Evolutionary conservation across 768 basidiomycete genomes (phyloP).

Genomic region (Mycena polygramma): DNA sequence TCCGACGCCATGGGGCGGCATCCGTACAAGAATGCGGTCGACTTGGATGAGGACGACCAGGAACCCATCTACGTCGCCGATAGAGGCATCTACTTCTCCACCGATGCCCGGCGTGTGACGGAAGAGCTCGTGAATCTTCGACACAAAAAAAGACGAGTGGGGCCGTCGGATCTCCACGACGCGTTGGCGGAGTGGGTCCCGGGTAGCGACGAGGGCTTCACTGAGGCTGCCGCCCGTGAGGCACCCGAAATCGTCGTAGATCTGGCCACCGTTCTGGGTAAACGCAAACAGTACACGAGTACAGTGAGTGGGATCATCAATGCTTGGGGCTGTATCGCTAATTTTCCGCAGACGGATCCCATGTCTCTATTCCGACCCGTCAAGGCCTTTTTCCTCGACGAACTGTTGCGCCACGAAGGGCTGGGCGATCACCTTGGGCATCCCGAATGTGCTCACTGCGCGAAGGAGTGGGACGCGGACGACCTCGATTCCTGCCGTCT

Average conservation of each 20-base stretch:
- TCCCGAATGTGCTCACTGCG: conserved; percentile 10
- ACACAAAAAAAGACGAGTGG: conserved; percentile 3
- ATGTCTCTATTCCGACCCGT: conserved; percentile 5
- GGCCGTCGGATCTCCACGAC: not conserved
- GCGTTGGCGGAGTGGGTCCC: not conserved
- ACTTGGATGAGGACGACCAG: too few species aligned
- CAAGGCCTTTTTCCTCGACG: conserved; percentile 10
- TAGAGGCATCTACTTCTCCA: conserved; percentile 3
- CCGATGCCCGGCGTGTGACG: not conserved
- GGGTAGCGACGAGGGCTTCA: not conserved
- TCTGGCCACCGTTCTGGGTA: not conserved
- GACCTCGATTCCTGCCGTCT: not conserved
- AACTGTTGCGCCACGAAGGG: conserved; percentile 11
- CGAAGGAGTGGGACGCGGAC: too few species aligned
- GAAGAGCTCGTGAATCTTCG: not conserved
- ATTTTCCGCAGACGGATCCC: not conserved
- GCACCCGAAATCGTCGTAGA: too few species aligned
- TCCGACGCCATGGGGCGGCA: too few species aligned
- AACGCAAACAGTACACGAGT: conserved; percentile 12
- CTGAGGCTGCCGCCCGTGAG: not conserved
- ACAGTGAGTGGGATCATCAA: not conserved
- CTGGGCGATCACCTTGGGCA: not conserved
- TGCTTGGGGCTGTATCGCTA: too few species aligned
- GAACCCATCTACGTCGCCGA: not conserved
- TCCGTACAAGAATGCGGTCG: too few species aligned